Evolutionary conservation across 495 filamentous ascomycete genomes (phyloP).

Genomic region (Aspergillus heteromorphus): DNA sequence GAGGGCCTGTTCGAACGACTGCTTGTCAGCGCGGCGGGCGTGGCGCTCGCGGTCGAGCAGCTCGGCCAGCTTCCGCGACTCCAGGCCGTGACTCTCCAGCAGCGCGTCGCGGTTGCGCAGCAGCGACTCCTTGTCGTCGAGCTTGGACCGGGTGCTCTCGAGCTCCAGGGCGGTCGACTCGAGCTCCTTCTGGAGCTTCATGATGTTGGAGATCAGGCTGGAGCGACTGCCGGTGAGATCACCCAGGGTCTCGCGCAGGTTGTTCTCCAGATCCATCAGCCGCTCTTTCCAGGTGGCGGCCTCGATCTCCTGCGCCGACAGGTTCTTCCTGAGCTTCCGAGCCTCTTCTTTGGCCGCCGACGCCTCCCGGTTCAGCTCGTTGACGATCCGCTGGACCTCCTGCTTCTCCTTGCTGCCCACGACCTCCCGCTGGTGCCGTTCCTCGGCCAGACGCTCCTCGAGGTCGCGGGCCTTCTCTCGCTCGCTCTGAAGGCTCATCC

Average conservation of each 20-base stretch:
- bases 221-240: slow-evolving; percentile 84
- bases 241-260: slow-evolving; percentile 75
- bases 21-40: slow-evolving; percentile 74
- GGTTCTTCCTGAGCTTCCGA: slow-evolving; percentile 68
- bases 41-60: slow-evolving; percentile 88
- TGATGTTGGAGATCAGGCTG: slow-evolving; percentile 78
- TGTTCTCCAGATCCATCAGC: slow-evolving; percentile 81
- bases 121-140: slow-evolving; percentile 81
- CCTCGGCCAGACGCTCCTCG: slow-evolving; percentile 68
- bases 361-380: slow-evolving; percentile 79
- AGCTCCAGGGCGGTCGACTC: slow-evolving; percentile 78
- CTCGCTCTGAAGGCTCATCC: slow-evolving; percentile 70
- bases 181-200: slow-evolving; percentile 80
- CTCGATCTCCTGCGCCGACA: slow-evolving; percentile 82
- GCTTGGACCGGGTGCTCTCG: slow-evolving; percentile 64
- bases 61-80: slow-evolving; percentile 77
- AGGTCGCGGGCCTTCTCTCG: slow-evolving; percentile 73
- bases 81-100: slow-evolving; percentile 83
- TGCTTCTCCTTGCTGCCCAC: slow-evolving; percentile 83
- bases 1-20: slow-evolving; percentile 80
- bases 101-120: slow-evolving; percentile 87
- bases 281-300: slow-evolving; percentile 83
- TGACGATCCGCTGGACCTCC: slow-evolving; percentile 73
- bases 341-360: slow-evolving; percentile 79
- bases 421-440: slow-evolving; percentile 80